These are phyloP conservation scores for Avena eriantha DNA, from an alignment of 176 grass and related monocot genomes.

Conservation along the genomic window DNA sequence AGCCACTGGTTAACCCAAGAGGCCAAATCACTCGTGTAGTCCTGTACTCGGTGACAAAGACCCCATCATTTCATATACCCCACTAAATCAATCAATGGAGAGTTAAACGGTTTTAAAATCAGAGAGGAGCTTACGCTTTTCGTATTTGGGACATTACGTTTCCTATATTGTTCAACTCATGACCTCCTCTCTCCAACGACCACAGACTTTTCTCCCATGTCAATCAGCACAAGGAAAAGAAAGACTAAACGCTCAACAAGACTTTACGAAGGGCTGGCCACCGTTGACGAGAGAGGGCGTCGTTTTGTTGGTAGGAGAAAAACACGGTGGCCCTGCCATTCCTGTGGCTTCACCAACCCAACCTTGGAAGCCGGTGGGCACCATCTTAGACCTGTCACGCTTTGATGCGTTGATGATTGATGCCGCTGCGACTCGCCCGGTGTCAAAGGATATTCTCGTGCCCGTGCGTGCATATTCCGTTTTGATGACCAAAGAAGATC, in stretches of 20 bases:
- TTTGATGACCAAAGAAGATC: background rate
- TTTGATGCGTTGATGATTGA: background rate
- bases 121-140: background rate
- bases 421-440: background rate
- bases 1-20: background rate
- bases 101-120: background rate
- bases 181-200: background rate
- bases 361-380: background rate
- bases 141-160: background rate
- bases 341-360: slow-evolving; percentile 23
- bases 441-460: slow-evolving; percentile 5
- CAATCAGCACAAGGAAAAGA: background rate
- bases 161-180: background rate
- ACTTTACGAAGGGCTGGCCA: background rate
- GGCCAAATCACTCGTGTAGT: background rate
- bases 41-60: background rate
- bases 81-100: background rate
- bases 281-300: background rate
- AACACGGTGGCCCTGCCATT: background rate
- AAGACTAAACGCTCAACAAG: background rate
- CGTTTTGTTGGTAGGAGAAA: background rate
- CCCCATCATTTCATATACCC: background rate
- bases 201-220: background rate
- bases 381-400: background rate
- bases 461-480: background rate